Conservation (phyloP, 495 filamentous ascomycete genomes). For the Penicillium cinerascens region DNA sequence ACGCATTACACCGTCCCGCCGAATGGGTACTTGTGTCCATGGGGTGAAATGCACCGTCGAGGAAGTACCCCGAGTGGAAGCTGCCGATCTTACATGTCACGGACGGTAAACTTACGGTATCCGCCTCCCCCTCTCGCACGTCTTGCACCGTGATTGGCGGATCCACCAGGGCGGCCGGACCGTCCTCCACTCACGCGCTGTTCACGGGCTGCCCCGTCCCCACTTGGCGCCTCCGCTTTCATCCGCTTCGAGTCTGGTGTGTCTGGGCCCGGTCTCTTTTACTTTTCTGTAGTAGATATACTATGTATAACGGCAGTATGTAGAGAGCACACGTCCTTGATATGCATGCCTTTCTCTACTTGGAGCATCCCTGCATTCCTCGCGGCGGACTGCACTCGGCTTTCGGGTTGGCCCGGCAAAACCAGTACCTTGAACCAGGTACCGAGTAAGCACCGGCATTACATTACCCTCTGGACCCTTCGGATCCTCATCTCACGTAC, state of each 20-base stretch:
- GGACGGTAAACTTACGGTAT: neutral
- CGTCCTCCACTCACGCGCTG: neutral
- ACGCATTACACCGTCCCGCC: neutral
- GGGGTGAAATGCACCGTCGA: neutral
- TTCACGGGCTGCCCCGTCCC: neutral
- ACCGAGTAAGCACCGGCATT: no score
- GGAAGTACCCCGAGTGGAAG: neutral
- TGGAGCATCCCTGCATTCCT: neutral
- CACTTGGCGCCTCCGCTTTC: constrained; percentile 8
- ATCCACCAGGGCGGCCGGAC: neutral
- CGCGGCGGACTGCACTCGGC: neutral
- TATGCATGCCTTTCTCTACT: neutral
- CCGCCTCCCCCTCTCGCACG: constrained; percentile 2
- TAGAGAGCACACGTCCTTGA: no score
- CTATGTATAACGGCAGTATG: no score
- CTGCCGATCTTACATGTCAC: neutral
- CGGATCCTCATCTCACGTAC: neutral
- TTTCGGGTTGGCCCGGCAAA: neutral
- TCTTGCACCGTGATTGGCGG: neutral
- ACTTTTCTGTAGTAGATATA: neutral
- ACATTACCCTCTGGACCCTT: neutral
- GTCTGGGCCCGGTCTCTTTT: constrained; percentile 11
- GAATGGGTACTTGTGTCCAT: no score
- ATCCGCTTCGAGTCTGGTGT: constrained; percentile 13
- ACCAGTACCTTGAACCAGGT: neutral